Evolutionary conservation across 345 rosid genomes (phyloP).

Genomic region (Rhodamnia argentea): DNA sequence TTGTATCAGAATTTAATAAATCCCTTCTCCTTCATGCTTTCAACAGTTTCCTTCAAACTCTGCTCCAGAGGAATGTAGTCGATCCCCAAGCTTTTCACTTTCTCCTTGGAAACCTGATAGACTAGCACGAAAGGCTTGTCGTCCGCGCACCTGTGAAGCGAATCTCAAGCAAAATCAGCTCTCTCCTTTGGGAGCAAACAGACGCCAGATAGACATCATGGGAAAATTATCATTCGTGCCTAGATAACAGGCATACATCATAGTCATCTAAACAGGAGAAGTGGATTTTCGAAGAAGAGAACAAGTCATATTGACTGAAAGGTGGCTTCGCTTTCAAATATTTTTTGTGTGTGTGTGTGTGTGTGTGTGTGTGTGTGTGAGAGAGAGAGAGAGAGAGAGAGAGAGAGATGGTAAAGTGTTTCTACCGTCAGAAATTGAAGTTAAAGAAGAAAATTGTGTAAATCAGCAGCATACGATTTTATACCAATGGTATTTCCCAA

Average conservation of each 20-base stretch:
- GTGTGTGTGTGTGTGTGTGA: no score
- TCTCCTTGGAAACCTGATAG: conserved; percentile 78
- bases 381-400: no score
- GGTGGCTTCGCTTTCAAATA: no score
- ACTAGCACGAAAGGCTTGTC: conserved; percentile 66
- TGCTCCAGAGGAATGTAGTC: conserved; percentile 73
- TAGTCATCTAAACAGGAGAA: background rate
- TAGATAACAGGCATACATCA: background rate
- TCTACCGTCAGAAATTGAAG: background rate
- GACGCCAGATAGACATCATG: background rate
- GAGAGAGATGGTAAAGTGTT: background rate
- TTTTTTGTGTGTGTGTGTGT: no score
- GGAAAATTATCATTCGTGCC: background rate
- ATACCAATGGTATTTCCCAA: background rate
- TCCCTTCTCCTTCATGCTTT: conserved; percentile 84
- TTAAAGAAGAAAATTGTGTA: background rate
- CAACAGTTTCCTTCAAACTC: conserved; percentile 80
- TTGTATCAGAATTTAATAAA: conserved; percentile 36
- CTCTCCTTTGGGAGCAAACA: background rate
- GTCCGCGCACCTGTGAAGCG: conserved; percentile 44
- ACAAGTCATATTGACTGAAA: no score
- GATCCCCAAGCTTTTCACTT: conserved; percentile 58
- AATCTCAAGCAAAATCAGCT: background rate
- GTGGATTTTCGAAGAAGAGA: background rate
- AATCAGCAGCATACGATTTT: background rate